Evolutionary conservation across 2,329 filamentous ascomycete genomes (phyloP).

Genomic region (Peltaster fructicola): DNA sequence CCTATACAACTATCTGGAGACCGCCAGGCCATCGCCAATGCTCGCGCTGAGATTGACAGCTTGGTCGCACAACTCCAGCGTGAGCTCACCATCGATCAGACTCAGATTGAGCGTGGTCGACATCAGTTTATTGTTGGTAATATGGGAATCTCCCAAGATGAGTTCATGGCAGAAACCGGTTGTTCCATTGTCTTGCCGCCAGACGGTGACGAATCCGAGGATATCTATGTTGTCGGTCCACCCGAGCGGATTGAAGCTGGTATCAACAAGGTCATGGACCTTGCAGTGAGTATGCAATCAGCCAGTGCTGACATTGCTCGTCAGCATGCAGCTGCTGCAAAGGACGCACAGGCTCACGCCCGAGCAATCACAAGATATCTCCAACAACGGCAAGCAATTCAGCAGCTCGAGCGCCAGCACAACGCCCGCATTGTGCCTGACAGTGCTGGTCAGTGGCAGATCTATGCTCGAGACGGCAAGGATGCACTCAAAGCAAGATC

Average conservation of each 20-base stretch:
- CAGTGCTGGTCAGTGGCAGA: slow-evolving; percentile 63
- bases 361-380: slow-evolving; percentile 78
- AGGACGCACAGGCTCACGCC: slow-evolving; percentile 60
- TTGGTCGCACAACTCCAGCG: slow-evolving; percentile 58
- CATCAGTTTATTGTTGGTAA: slow-evolving; percentile 93
- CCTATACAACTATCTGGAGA: slow-evolving; percentile 80
- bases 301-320: slow-evolving; percentile 66
- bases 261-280: slow-evolving; percentile 68
- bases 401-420: slow-evolving; percentile 63
- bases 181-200: slow-evolving; percentile 74
- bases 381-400: slow-evolving; percentile 61
- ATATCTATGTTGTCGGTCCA: slow-evolving; percentile 70
- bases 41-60: slow-evolving; percentile 63
- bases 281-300: slow-evolving; percentile 75
- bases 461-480: slow-evolving; percentile 75
- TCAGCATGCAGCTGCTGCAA: slow-evolving; percentile 56
- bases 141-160: slow-evolving; percentile 57
- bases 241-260: slow-evolving; percentile 54
- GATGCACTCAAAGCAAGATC: slow-evolving; percentile 59
- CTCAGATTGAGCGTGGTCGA: slow-evolving; percentile 66
- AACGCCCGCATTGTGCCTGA: slow-evolving; percentile 71
- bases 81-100: slow-evolving; percentile 59
- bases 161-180: slow-evolving; percentile 81
- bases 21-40: slow-evolving; percentile 61
- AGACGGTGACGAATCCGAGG: slow-evolving; percentile 59